phyloP scores from a whole-genome alignment of 345 rosid species.

The Noccaea caerulescens region DNA sequence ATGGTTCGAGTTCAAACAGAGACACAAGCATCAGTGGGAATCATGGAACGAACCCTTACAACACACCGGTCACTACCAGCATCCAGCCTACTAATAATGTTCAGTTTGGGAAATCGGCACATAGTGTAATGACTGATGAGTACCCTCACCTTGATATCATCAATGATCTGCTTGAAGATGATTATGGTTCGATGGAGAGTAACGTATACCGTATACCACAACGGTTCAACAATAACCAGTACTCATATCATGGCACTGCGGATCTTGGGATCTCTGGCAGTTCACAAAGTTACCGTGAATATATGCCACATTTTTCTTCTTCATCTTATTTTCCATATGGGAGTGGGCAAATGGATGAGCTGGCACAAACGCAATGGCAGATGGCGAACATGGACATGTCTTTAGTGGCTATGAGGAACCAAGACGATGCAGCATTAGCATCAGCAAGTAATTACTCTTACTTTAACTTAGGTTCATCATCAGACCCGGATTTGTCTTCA shows the following conservation, averaged over 20 bases:
- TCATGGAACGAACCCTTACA: constrained; percentile 32
- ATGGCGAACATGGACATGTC: constrained; percentile 65
- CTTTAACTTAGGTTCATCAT: constrained; percentile 20
- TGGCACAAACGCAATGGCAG: constrained; percentile 56
- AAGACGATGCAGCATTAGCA: constrained; percentile 41
- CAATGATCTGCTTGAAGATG: no score
- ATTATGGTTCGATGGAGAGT: constrained; percentile 26
- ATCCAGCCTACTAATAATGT: no score
- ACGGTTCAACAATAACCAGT: constrained; percentile 51
- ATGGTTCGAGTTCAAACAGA: constrained; percentile 48
- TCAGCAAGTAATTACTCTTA: constrained; percentile 39
- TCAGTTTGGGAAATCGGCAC: no score
- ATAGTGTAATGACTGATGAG: no score
- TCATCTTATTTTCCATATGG: constrained; percentile 23
- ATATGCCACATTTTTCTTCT: constrained; percentile 52
- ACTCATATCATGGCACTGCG: constrained; percentile 49
- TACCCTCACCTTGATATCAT: no score
- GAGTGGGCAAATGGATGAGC: constrained; percentile 22
- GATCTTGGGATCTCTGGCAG: constrained; percentile 55
- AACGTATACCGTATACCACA: constrained; percentile 49
- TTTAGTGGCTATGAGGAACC: constrained; percentile 55
- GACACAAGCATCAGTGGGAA: constrained; percentile 28
- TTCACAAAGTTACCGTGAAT: constrained; percentile 60
- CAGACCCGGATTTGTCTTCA: constrained; percentile 61
- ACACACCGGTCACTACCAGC: constrained; percentile 31